Base-by-base conservation (phyloP, 345 rosid species). In the Noccaea caerulescens region DNA sequence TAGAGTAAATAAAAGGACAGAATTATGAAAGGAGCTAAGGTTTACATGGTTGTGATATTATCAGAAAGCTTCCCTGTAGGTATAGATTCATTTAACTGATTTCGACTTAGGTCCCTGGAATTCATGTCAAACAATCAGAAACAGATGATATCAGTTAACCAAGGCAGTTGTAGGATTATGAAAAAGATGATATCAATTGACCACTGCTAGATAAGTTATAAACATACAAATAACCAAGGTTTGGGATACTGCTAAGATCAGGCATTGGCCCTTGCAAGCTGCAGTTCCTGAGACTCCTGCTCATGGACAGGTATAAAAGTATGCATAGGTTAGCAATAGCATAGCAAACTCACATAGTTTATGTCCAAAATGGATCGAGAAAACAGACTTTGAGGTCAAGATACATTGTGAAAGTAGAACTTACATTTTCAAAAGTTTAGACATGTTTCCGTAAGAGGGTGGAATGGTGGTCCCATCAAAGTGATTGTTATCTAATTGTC, bases 281-380 rank as follows among this genome's bases (percentile, higher is more conserved):
- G 67, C 99, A 94, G 77, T 86, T 94, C 77, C 95, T 84, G 47
- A 91, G 83, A 54, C 99, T 94, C 93, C 99, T 94, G 85, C 79
- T 2, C 77, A 43, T 63, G 54, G 69, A 66, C 23, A 60, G 32
- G 44, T 32, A 30, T 6, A 63, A 41, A 49, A 7, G 7, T 43
- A 57, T 47, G 52, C 51, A 57, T 18, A n/a, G n/a, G 43, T 64
- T 46, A 55, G 71, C 18, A 16, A 16, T 16, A 16, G 18, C 46
- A 36, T 54, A 41, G 16, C 57, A 44, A 46, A 34, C 44, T 9
- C 42, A 50, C 47, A 52, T 5, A 42, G 20, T 33, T 37, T 25
- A 41, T 50, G 74, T 39, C 37, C 44, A 27, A 36, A 42, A 46
- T 16, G 16, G 6, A 33, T 36, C 8, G 3, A 33, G 2, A 30